Evolutionary conservation across 169 alveolate genomes (phyloP), one percentile per base, ranked within the genome.

Genomic region (Cryptosporidium xiaoi): DNA sequence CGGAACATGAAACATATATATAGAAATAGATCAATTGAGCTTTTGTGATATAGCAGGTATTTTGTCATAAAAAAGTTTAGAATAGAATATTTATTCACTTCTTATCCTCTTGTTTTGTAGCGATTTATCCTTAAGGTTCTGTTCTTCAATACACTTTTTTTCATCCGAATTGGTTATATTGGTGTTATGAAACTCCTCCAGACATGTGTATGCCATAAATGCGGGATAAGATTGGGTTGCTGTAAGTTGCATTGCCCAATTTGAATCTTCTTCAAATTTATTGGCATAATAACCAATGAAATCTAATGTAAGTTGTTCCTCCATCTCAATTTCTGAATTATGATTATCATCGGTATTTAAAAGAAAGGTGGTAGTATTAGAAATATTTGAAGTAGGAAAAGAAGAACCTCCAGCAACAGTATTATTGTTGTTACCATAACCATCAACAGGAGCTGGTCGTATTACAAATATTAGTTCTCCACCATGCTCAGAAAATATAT

Each of bases 201-300:
- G 55, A 40, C 87, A 77, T 36, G 87, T 77, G 56, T 77, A 77
- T 13, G 87, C 69, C 87, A 77, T 77, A 60, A 77, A 77, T 2
- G 87, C 87, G 24, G 87, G 87, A 40, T 77, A 77, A 8, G 87
- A 77, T 51, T 77, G 87, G 5, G 87, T 77, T 18, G 87, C 87
- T 13, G 87, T 77, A 0, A 77, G 50, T 34, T 77, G 87, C 53
- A 77, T 16, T 31, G 87, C 87, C 87, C 87, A 77, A 40, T 77
- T 77, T 4, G 87, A 62, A 15, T 77, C 87, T 36, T 77, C 71
- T 44, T 77, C 87, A 36, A 77, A 77, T 36, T 77, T 77, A 62
- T 77, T 56, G 16, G 87, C 87, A 60, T 77, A 77, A 15, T 77
- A 77, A 24, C 87, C 87, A 24, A 77, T 77, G 66, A 77, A 77